phyloP scores from a whole-genome alignment of 441 rosid genomes.

The Pelargonium australe region DNA sequence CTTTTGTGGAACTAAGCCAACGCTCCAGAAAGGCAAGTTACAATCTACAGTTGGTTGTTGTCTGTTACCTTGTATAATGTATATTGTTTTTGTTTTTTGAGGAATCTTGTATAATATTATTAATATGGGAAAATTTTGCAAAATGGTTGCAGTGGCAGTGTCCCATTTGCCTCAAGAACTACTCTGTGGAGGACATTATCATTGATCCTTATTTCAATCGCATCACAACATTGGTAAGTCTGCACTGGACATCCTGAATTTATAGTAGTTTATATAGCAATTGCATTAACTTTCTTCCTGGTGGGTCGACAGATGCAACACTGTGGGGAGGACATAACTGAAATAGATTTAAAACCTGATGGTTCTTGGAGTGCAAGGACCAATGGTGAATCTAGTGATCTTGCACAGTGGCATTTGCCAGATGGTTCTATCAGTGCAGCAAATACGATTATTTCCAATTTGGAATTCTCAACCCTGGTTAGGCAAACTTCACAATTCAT shows the following conservation, averaged over 20 bases:
- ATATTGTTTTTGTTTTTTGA: no score
- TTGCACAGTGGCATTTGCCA: conserved; percentile 26
- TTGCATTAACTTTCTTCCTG: neutral
- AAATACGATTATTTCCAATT: conserved; percentile 10
- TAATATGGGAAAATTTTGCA: neutral
- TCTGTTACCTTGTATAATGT: no score
- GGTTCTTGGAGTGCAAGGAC: conserved; percentile 29
- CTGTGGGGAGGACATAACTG: conserved; percentile 28
- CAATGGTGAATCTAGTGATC: conserved; percentile 18
- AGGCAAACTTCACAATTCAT: conserved; percentile 7
- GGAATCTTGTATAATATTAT: neutral
- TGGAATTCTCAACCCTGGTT: conserved; percentile 12
- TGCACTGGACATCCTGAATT: neutral
- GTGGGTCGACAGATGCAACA: conserved; percentile 23
- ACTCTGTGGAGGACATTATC: conserved; percentile 15
- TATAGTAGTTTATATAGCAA: neutral
- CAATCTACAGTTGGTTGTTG: neutral
- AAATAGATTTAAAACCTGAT: conserved; percentile 29
- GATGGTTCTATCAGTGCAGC: conserved; percentile 17
- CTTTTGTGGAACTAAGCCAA: conserved; percentile 11
- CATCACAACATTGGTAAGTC: conserved; percentile 25
- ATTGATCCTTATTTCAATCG: conserved; percentile 27
- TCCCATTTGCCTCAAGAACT: conserved; percentile 13
- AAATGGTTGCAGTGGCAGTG: conserved; percentile 9
- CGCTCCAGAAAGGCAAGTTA: conserved; percentile 9